A percentile compares a stretch with the other conserved stretches of the same genome.
Evolutionary conservation across 2,329 filamentous ascomycete species (phyloP).

Genomic region (Aspergillus fumigatus): DNA sequence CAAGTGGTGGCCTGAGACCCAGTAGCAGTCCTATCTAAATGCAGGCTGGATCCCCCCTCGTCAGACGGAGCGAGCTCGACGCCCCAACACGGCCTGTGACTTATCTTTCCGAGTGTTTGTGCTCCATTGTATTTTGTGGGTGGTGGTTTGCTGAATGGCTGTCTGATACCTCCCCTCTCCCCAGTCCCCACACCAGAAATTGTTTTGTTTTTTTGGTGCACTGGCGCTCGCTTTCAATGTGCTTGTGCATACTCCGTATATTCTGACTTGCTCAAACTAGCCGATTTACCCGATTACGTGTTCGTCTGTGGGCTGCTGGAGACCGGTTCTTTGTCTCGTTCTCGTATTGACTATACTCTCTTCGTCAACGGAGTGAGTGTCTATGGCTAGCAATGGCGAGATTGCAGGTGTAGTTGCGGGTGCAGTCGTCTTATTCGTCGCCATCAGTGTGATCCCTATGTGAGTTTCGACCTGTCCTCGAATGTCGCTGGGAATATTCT

Average conservation of each 20-base stretch:
- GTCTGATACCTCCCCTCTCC: too few relatives aligned
- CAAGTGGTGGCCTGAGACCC: neutral
- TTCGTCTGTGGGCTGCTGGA: neutral
- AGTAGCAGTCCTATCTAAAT: neutral
- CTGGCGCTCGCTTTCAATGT: neutral
- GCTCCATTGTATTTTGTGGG: neutral
- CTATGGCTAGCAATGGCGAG: conserved; percentile 21
- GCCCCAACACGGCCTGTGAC: neutral
- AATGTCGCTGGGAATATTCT: conserved; percentile 11
- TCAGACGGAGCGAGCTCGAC: neutral
- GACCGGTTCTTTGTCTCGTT: neutral
- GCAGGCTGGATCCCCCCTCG: neutral
- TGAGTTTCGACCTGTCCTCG: conserved; percentile 14
- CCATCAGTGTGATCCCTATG: conserved; percentile 28
- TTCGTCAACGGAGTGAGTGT: conserved; percentile 3
- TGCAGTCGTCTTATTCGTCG: conserved; percentile 23
- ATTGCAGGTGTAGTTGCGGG: conserved; percentile 28
- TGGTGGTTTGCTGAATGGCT: neutral
- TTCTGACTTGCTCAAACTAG: conserved; percentile 2
- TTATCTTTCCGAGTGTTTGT: neutral
- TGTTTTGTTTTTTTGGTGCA: neutral
- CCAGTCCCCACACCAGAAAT: neutral
- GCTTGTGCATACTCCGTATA: neutral
- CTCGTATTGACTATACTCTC: neutral
- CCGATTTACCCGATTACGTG: conserved; percentile 14